Evolutionary conservation across 345 rosid genomes (phyloP), one percentile per base, ranked within the genome.

Genomic region (Streptanthus diversifolius): DNA sequence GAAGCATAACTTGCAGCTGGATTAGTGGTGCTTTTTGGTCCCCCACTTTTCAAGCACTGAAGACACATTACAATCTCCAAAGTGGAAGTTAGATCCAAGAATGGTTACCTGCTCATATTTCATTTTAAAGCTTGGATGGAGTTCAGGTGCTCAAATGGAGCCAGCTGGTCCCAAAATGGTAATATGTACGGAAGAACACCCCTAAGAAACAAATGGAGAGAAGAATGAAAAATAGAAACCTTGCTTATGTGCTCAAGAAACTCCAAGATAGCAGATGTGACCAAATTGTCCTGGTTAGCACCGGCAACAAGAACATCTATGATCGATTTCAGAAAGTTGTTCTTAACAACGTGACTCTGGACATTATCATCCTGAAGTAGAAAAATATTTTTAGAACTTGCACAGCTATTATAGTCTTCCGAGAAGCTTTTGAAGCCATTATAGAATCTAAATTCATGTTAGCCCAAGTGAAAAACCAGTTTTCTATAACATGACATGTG

Each of bases 211-310:
- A 60, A 30, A 63, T 19, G 60, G 54, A 3, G 41, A 66, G 47
- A 63, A 33, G 22, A 7, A 27, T 67, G 33, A 65, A 14, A 77
- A n/a, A 54, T 63, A 69, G 51, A 41, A 61, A 93, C 98, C 95
- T 87, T 90, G 74, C 84, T 80, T 66, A 93, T 91, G 79, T 79
- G 83, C 82, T 91, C 97, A 70, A 93, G 79, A 75, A 91, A 91
- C 71, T 87, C 96, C 68, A 93, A 75, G 68, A 93, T 81, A 39
- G 88, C 86, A 63, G 98, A 89, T 63, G 80, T 86, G 65, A 89
- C 81, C 76, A 93, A 74, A 80, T 93, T 85, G 81, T 87, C 88
- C 15, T 84, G 92, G 48, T 83, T 78, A 24, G 92, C 96, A 72
- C 89, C 83, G 27, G 78, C 81, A 70, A 85, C 85, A 79, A 93